These are phyloP conservation scores for Suhomyces emberorum DNA, from an alignment of 805 yeast genomes.

Conservation along the genomic window DNA sequence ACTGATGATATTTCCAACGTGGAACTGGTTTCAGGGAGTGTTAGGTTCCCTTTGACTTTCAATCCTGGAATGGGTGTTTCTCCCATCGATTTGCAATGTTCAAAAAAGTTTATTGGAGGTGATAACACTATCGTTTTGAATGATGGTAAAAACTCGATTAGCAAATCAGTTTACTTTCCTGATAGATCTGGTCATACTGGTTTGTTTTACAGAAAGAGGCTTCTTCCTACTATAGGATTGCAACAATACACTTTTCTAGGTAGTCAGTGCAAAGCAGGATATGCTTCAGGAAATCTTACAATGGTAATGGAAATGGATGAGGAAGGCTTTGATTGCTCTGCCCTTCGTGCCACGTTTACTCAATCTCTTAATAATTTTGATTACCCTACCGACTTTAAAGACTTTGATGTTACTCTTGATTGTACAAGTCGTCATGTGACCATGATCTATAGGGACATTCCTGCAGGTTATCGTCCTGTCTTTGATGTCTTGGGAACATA, in stretches of 20 bases:
- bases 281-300: conserved; percentile 18
- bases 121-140: conserved; percentile 16
- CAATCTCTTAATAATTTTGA: too few relatives aligned
- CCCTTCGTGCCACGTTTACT: conserved; percentile 18
- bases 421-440: too few relatives aligned
- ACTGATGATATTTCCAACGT: conserved; percentile 1
- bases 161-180: conserved; percentile 5
- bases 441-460: conserved; percentile 16
- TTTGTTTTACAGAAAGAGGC: conserved; percentile 3
- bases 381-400: neutral
- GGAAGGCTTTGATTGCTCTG: conserved; percentile 15
- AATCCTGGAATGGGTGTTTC: conserved; percentile 9
- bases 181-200: neutral
- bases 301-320: too few relatives aligned
- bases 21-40: conserved; percentile 7
- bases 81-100: conserved; percentile 14
- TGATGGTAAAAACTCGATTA: conserved; percentile 11
- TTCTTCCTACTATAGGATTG: conserved; percentile 11
- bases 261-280: conserved; percentile 20
- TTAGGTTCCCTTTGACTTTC: conserved; percentile 21
- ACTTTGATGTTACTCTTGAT: too few relatives aligned
- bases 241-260: conserved; percentile 9
- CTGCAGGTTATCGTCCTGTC: conserved; percentile 25
- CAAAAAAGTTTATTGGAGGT: conserved; percentile 18
- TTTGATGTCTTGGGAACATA: too few relatives aligned